phyloP scores from a whole-genome alignment of 495 filamentous ascomycete genomes.

The Hypoxylon lenormandii region DNA sequence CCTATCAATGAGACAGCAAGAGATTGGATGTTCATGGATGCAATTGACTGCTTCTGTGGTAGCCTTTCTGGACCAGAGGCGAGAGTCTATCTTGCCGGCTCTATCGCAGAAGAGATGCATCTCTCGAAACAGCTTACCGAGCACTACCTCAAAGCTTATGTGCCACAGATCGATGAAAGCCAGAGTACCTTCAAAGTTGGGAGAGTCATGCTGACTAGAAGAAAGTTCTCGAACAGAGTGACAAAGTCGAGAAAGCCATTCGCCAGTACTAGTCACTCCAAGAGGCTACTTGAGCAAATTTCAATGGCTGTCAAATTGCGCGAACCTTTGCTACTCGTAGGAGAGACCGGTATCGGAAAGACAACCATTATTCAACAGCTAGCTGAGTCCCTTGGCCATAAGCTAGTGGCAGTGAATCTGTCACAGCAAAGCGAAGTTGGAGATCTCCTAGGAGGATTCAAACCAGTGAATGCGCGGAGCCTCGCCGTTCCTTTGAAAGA shows the following conservation, averaged over 20 bases:
- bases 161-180: conserved; percentile 71
- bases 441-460: conserved; percentile 94
- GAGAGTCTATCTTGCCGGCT: conserved; percentile 69
- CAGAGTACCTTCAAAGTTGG: conserved; percentile 73
- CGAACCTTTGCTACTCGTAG: conserved; percentile 91
- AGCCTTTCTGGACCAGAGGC: conserved; percentile 74
- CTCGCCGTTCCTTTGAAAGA: conserved; percentile 91
- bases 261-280: conserved; percentile 77
- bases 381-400: conserved; percentile 80
- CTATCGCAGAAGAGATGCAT: conserved; percentile 85
- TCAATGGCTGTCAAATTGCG: conserved; percentile 81
- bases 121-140: conserved; percentile 81
- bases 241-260: conserved; percentile 69
- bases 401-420: conserved; percentile 89
- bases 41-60: conserved; percentile 87
- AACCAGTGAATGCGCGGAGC: conserved; percentile 88
- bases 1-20: conserved; percentile 75
- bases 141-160: conserved; percentile 74
- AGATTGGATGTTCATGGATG: conserved; percentile 90
- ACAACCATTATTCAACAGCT: conserved; percentile 94
- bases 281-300: conserved; percentile 82
- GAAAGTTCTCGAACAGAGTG: conserved; percentile 54
- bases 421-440: conserved; percentile 97
- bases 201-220: conserved; percentile 69
- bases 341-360: conserved; percentile 98